phyloP scores from a whole-genome alignment of 352 stramenopile species.

The Globisporangium barbulae region DNA sequence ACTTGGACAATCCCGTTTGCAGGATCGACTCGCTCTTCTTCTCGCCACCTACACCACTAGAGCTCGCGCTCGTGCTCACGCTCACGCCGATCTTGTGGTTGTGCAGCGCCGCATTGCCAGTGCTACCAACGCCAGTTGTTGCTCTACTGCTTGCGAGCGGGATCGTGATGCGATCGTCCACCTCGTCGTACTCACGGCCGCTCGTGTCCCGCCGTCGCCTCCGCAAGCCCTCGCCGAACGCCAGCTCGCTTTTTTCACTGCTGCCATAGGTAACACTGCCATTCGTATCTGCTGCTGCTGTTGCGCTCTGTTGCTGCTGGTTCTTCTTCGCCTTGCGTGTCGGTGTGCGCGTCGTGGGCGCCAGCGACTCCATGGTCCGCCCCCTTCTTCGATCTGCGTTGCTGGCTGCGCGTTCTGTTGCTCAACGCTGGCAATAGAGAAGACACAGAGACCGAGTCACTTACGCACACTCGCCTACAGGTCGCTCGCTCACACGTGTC shows the following conservation, averaged over 20 bases:
- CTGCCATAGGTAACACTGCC: background rate
- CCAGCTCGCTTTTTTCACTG: background rate
- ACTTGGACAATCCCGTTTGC: conserved; percentile 62
- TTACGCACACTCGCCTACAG: background rate
- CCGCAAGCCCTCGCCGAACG: conserved; percentile 12
- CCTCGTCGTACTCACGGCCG: conserved; percentile 35
- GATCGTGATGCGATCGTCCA: conserved; percentile 74
- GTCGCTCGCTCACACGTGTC: background rate
- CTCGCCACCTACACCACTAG: background rate
- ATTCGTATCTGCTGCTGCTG: background rate
- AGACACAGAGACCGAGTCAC: background rate
- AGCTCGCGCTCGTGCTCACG: conserved; percentile 1
- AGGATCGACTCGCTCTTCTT: conserved; percentile 32
- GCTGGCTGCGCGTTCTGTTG: background rate
- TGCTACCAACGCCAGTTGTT: conserved; percentile 23
- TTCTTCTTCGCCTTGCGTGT: conserved; percentile 9
- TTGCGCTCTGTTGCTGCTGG: background rate
- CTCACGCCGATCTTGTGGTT: conserved; percentile 9
- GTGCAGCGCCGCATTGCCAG: background rate
- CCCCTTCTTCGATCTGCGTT: background rate
- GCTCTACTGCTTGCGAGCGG: conserved; percentile 41
- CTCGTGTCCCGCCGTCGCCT: conserved; percentile 11
- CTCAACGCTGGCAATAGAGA: background rate
- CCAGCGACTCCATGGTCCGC: background rate
- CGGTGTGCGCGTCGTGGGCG: background rate